Evolutionary conservation across 1,284 basidiomycete species (phyloP), one percentile per base, ranked within the genome.

Genomic region (Heterobasidion irregulare): DNA sequence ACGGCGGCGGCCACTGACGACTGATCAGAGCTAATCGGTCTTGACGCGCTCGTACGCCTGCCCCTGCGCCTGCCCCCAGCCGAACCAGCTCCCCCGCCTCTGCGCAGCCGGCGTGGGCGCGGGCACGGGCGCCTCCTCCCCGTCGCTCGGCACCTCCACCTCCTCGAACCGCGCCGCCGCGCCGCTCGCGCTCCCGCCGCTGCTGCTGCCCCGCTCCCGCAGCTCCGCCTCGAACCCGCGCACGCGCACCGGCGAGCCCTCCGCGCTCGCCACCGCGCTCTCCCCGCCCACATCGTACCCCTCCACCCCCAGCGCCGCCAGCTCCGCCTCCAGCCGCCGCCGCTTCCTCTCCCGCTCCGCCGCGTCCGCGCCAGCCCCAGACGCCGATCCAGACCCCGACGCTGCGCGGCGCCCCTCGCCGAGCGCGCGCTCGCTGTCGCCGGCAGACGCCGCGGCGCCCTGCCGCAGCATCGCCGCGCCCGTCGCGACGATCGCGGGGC

Each of bases 401-500:
- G n/a, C n/a, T n/a, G n/a, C n/a, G n/a, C n/a, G n/a, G n/a, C n/a
- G 26, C n/a, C 46, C 46, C 32, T 52, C 51, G 36, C 36, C 51
- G 13, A n/a, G 15, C 41, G 38, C 51, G 18, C 41, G 51, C 16
- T 33, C 61, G 62, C 63, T 59, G 26, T 65, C 57, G 44, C 52
- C 52, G 44, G 58, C 52, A 12, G 60, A 44, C n/a, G 56, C 46
- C 3, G 61, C 57, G 45, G 58, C 56, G 55, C 59, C 71, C 58
- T 84, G 79, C 8, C 72, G 71, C 35, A 88, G 67, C 9, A 89
- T 64, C 6, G 78, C 78, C 0, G 83, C 75, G 13, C 86, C 85
- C 0, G 77, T 75, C 0, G 85, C 86, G 12, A 92, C 62, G 46
- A 92, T 75, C 1, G 77, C 68, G 1, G 91, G 89, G 0, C 88